These are phyloP conservation scores for Acanthochlamys bracteata DNA, from an alignment of 106 monocot genomes.

Conservation along the genomic window DNA sequence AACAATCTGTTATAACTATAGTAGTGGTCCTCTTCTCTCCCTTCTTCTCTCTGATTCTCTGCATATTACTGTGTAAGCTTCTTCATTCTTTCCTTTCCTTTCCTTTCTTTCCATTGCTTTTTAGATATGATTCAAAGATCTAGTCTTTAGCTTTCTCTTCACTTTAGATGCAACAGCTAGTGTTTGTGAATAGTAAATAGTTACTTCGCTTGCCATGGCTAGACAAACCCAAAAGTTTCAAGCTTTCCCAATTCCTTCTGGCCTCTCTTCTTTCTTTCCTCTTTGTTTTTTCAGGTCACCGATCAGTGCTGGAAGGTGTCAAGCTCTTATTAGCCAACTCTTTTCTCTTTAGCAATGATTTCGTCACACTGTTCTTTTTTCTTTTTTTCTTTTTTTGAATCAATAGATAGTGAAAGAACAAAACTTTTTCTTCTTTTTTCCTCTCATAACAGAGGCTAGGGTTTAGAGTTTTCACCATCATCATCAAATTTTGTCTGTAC, in stretches of 20 bases:
- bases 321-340: slow-evolving; percentile 7
- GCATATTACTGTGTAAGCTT: neutral
- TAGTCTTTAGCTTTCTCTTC: neutral
- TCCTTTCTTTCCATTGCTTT: slow-evolving; percentile 1
- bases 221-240: neutral
- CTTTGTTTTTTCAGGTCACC: slow-evolving; percentile 6
- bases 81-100: neutral
- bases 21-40: slow-evolving; percentile 2
- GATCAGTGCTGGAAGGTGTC: neutral
- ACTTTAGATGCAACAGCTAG: neutral
- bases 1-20: neutral
- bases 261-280: slow-evolving; percentile 7
- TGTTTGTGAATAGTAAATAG: slow-evolving; percentile 7
- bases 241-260: slow-evolving; percentile 10
- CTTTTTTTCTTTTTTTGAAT: neutral
- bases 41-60: neutral
- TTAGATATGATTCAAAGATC: neutral
- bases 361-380: neutral
- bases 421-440: no score
- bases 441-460: no score
- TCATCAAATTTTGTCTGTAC: no score
- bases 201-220: neutral
- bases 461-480: no score
- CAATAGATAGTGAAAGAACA: neutral
- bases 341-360: neutral